Base-by-base conservation (phyloP, 306 rosid genomes). In the Trifolium subterraneum region DNA sequence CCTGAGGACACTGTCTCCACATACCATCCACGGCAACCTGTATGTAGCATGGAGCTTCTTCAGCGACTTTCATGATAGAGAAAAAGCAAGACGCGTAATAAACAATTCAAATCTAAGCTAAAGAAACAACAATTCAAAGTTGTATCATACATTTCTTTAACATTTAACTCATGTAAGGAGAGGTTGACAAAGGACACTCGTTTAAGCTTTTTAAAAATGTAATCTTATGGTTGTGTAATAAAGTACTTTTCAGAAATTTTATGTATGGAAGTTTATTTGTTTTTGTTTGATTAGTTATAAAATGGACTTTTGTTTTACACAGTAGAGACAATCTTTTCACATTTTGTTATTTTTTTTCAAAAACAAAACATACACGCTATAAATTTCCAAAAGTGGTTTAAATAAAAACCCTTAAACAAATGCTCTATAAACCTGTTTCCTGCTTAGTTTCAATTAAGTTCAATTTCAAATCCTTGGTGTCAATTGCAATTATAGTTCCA, bases 11-110 rank as follows among this genome's bases (percentile, higher is more conserved):
- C 41, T 56, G 82, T 84, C 80, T 91, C 98, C 97, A 91, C 84
- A 74, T 78, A 27, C 97, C 97, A 91, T 93, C 98, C 72, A 93
- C 97, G 27, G 97, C 96, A 82, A 89, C 90, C 98, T 91, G 82
- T 36, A 81, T 62, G 62, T 51, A 78, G 63, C 79, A 68, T 8
- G 12, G 70, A 68, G 52, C 74, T 55, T 63, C 48, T 18, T 69
- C 47, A 78, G 74, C 48, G 31, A 55, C 68, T 74, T 55, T 16
- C 52, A 62, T 35, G 55, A 74, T 52, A 74, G 65, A 45, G 25
- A 27, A 22, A 68, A 75, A 82, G 50, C 20, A 25, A 15, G 41
- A 61, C 35, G 67, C 29, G 10, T 47, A 41, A 48, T 36, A 38
- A 71, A 70, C 13, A 72, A 63, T 60, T 72, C 55, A 71, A 71